Percentiles rank a stretch among this genome's conserved stretches.
These are phyloP conservation scores for Leccinum pallidistipes DNA, from an alignment of 1,284 basidiomycete species.

Conservation along the genomic window DNA sequence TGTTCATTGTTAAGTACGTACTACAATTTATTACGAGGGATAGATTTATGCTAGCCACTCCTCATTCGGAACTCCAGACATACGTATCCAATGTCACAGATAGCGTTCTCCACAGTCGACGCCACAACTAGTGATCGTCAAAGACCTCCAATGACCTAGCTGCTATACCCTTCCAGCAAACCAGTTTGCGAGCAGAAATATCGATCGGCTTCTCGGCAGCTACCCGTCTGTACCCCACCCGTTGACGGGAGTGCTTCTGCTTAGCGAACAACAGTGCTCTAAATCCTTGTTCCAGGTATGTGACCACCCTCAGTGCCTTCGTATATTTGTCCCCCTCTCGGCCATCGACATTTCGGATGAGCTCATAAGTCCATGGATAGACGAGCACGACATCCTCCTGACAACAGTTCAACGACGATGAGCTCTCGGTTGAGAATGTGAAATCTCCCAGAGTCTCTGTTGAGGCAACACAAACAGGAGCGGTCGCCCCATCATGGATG, in stretches of 20 bases:
- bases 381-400: background rate
- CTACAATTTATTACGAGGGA: no score
- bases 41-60: no score
- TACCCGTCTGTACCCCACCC: constrained; percentile 5
- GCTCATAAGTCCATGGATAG: constrained; percentile 13
- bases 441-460: constrained; percentile 6
- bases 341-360: background rate
- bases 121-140: background rate
- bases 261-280: constrained; percentile 11
- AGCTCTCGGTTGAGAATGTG: background rate
- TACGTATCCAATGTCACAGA: background rate
- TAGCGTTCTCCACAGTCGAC: background rate
- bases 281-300: constrained; percentile 15
- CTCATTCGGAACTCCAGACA: no score
- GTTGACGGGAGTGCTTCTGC: background rate
- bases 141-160: background rate
- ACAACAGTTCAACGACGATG: background rate
- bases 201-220: constrained; percentile 10
- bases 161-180: background rate
- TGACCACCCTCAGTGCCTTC: constrained; percentile 1
- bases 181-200: background rate
- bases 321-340: background rate
- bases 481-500: background rate
- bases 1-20: no score
- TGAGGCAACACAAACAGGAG: background rate